Percentiles rank a stretch among this genome's conserved stretches.
phyloP scores from a whole-genome alignment of 352 stramenopile species.

The Globisporangium megalacanthum region DNA sequence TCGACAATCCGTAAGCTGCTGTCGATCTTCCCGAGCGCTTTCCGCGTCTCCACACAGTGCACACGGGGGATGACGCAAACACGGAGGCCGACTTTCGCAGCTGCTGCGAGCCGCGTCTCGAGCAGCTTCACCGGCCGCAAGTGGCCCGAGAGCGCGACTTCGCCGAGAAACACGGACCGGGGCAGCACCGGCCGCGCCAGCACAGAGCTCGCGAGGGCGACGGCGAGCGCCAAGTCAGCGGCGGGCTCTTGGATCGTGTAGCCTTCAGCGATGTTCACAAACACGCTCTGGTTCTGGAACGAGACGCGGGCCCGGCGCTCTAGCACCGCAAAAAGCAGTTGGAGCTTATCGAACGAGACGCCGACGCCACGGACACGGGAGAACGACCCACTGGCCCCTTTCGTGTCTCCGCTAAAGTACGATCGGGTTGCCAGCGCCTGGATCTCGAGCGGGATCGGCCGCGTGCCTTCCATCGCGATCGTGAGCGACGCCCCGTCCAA shows the following conservation, averaged over 20 bases:
- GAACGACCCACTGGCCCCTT: slow-evolving; percentile 20
- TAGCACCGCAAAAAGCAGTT: slow-evolving; percentile 94
- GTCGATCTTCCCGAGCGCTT: slow-evolving; percentile 49
- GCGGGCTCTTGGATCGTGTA: slow-evolving; percentile 81
- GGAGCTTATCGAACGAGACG: slow-evolving; percentile 86
- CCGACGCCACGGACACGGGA: slow-evolving; percentile 70
- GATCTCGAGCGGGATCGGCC: slow-evolving; percentile 93
- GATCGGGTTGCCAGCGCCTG: slow-evolving; percentile 86
- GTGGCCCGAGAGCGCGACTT: slow-evolving; percentile 74
- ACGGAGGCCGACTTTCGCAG: slow-evolving; percentile 75
- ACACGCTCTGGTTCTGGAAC: slow-evolving; percentile 74
- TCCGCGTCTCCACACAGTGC: slow-evolving; percentile 33
- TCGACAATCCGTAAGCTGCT: slow-evolving; percentile 54
- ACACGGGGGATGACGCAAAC: slow-evolving; percentile 68
- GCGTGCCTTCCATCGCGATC: slow-evolving; percentile 92
- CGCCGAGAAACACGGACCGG: slow-evolving; percentile 65
- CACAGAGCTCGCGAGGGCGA: slow-evolving; percentile 69
- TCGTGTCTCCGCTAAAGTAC: slow-evolving; percentile 30
- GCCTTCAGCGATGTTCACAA: slow-evolving; percentile 83
- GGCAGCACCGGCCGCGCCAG: slow-evolving; percentile 46
- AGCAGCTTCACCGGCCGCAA: slow-evolving; percentile 82
- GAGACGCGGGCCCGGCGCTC: slow-evolving; percentile 86
- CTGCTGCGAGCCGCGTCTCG: slow-evolving; percentile 66
- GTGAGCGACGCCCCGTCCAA: slow-evolving; percentile 85
- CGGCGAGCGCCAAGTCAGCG: slow-evolving; percentile 68